Evolutionary conservation across 306 rosid species (phyloP).

Genomic region (Trifolium subterraneum): DNA sequence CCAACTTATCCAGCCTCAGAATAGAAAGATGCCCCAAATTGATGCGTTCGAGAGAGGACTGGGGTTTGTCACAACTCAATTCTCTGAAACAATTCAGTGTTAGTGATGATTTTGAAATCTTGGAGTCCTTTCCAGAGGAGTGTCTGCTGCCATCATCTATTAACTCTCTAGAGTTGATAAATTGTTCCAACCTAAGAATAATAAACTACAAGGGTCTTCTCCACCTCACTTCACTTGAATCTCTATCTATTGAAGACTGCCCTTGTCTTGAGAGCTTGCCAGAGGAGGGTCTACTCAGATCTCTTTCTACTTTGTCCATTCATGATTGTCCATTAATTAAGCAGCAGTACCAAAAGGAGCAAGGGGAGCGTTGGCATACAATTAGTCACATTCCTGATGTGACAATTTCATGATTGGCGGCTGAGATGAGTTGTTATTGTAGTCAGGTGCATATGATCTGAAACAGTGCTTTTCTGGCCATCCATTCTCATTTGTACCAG

Average conservation of each 20-base stretch:
- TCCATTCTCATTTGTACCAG: not conserved
- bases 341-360: conserved; percentile 4
- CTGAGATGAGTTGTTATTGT: not conserved
- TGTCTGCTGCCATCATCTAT: conserved; percentile 34
- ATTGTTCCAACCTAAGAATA: not conserved
- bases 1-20: not conserved
- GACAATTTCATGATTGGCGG: not conserved
- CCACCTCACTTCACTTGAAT: conserved; percentile 32
- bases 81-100: not conserved
- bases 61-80: conserved; percentile 26
- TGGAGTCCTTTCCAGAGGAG: conserved; percentile 31
- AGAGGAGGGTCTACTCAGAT: conserved; percentile 10
- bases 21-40: not conserved
- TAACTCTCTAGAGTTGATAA: rapidly evolving
- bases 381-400: conserved; percentile 25
- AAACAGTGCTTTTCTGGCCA: not conserved
- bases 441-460: not conserved
- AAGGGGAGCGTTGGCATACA: conserved; percentile 27
- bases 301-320: not conserved
- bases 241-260: rapidly evolving
- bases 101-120: conserved; percentile 2
- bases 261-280: conserved; percentile 32
- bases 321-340: not conserved
- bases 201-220: conserved; percentile 39
- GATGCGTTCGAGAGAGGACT: not conserved